Base-by-base conservation (phyloP, 495 filamentous ascomycete species). In the Cercophora newfieldiana region DNA sequence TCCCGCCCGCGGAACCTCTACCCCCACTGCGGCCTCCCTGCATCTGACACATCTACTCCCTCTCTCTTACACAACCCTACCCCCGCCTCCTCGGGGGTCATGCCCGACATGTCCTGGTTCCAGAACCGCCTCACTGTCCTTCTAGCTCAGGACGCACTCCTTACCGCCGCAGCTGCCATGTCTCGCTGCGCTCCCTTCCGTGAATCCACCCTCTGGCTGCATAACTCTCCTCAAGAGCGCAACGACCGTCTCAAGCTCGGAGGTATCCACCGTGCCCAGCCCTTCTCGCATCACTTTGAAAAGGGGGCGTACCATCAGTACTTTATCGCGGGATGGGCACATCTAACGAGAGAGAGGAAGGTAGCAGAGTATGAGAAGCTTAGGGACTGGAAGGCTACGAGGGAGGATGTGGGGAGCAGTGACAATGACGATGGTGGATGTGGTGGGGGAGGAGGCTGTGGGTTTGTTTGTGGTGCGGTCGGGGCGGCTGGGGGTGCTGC, bases 201-300 rank as follows among this genome's bases (percentile, higher is more conserved):
- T 14, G 22, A 54, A 24, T 59, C 63, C 48, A 75, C 72, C 8
- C 31, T 56, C 12, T 78, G 75, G 75, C 56, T 74, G 7, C 69
- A 71, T 61, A 14, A 58, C 21, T 47, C 57, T 10, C 30, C 29
- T n/a, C 30, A 60, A 2, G 66, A 70, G 1, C 54, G 59, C 8
- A 62, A 68, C 3, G 72, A 74, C 33, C 66, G 77, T 8, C 68
- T 77, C 19, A 78, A 75, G 63, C 71, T 78, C 14, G 78, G 77
- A 24, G 79, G 79, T 6, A 79, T 80, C 60, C 79, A 82, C 60
- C 74, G 78, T 28, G 79, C 79, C 16, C 79, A 80, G 61, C 79
- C 79, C 2, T 79, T 69, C 65, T 78, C 74, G 54, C 79, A 81
- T 49, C 64, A 63, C 58, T 79, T 68, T 60, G 77, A 79, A 12